Evolutionary conservation across 257 asterid species (phyloP), one percentile per base, ranked within the genome.

Genomic region (Cruciata laevipes): DNA sequence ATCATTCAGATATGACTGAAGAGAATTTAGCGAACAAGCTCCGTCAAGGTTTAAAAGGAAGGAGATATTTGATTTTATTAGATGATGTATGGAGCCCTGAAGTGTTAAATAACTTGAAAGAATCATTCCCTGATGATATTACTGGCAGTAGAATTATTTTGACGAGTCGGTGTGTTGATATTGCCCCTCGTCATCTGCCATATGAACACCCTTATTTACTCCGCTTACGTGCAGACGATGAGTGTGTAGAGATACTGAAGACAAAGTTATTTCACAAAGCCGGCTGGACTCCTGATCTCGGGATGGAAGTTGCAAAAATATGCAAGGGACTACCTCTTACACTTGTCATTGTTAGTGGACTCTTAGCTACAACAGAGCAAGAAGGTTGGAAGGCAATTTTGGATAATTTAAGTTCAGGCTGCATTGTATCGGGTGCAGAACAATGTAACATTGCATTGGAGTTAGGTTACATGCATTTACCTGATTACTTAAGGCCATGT

Each of bases 311-410:
- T 23, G 57, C 69, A 24, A 25, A 14, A 13, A 5, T 38, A 23
- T 65, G 69, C 12, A 25, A 25, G 20, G 69, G 69, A 3, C 0
- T 65, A 25, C 69, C 69, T 7, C 69, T 44, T 11, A 44, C 40
- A 4, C n/a, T 42, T 53, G 59, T 53, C 59, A 4, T 53, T 53
- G 8, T 53, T 16, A 1, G 27, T 1, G 59, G 59, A 6, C 10
- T 53, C 20, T 27, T 53, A 1, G 25, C 59, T 18, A 20, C 23
- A 3, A 53, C 27, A 25, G 14, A 5, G 12, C 27, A 53, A 53
- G 27, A 53, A 5, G 59, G 59, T 53, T 53, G 59, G 59, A 53
- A n/a, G 59, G 59, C 1, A 18, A 53, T 53, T 20, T 25, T 53
- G 9, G 59, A 53, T 53, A 11, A 18, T n/a, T 53, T 53, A 2